Percentiles rank a stretch among this genome's conserved stretches.
These are phyloP conservation scores for Penicillium sp. DNA, from an alignment of 2,329 filamentous ascomycete genomes.

Conservation along the genomic window DNA sequence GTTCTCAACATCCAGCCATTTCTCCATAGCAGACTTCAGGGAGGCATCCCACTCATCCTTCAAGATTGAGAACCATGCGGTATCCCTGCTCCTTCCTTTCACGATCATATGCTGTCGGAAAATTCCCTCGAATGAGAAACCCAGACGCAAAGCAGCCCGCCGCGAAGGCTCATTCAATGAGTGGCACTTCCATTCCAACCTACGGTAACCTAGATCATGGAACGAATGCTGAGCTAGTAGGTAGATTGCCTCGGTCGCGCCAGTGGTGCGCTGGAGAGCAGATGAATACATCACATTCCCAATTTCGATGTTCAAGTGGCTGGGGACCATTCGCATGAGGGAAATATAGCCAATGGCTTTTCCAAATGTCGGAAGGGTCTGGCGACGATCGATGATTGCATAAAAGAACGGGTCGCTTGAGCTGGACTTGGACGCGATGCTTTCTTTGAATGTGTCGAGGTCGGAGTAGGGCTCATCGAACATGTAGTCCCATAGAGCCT, in stretches of 20 bases:
- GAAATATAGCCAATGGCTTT: conserved; percentile 46
- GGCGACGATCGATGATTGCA: conserved; percentile 43
- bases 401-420: conserved; percentile 47
- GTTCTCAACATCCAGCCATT: conserved; percentile 58
- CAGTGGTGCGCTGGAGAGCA: conserved; percentile 54
- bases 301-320: conserved; percentile 57
- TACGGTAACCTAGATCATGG: conserved; percentile 54
- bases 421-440: conserved; percentile 24
- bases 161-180: conserved; percentile 56
- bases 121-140: conserved; percentile 61
- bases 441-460: conserved; percentile 30
- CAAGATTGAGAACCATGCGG: conserved; percentile 61
- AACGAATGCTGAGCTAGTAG: conserved; percentile 58
- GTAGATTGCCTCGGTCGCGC: conserved; percentile 60
- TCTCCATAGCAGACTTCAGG: conserved; percentile 51
- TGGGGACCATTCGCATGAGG: conserved; percentile 50
- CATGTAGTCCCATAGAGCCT: conserved; percentile 47
- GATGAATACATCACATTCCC: conserved; percentile 57
- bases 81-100: conserved; percentile 60
- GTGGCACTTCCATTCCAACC: conserved; percentile 68
- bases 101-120: conserved; percentile 64
- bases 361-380: conserved; percentile 21
- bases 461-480: conserved; percentile 36
- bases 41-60: conserved; percentile 64
- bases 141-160: conserved; percentile 58